Evolutionary conservation across 768 basidiomycete genomes (phyloP), one percentile per base, ranked within the genome.

Genomic region (Mycena vitilis): DNA sequence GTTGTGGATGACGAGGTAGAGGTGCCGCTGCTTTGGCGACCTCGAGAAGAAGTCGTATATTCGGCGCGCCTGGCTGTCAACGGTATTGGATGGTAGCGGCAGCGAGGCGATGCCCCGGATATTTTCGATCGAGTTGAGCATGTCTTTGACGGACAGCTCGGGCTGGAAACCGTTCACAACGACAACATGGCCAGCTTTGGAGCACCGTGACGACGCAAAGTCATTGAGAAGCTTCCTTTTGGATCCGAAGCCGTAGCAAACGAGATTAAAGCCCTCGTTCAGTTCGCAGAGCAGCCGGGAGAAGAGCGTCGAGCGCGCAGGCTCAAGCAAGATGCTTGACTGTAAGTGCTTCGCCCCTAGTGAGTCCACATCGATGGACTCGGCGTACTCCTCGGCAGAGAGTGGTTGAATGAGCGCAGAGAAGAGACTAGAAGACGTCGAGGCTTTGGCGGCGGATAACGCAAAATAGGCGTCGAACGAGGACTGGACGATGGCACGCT

Each of bases 231-330:
- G 71, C 20, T 75, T 77, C 63, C 94, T 85, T 77, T 99, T 99
- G 22, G 95, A 96, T 7, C 97, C 97, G 73, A 89, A 88, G 1
- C 97, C 97, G 74, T 95, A 95, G 78, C 95, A 90, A 22, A 96
- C 78, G 51, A 98, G 81, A 77, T 94, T 96, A 83, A 95, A 98
- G 1, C 95, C 96, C 75, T 91, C 87, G 2, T 83, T 81, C 30
- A 98, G 84, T 78, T 98, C 95, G 68, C 84, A 81, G 51, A 87
- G 79, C 76, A 91, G 92, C 48, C 89, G 86, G 25, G 83, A 80
- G 74, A 92, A 90, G 20, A 87, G 80, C 6, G 76, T 71, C 42
- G 78, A 73, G 75, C 81, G 74, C 60, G 78, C 66, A 30, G 78
- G 60, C 56, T 79, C 77, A 63, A 76, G 67, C 44, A 82, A 68